Evolutionary conservation across 1,139 yeast genomes (phyloP), one percentile per base, ranked within the genome.

Genomic region (Insectozyma bohioensis): DNA sequence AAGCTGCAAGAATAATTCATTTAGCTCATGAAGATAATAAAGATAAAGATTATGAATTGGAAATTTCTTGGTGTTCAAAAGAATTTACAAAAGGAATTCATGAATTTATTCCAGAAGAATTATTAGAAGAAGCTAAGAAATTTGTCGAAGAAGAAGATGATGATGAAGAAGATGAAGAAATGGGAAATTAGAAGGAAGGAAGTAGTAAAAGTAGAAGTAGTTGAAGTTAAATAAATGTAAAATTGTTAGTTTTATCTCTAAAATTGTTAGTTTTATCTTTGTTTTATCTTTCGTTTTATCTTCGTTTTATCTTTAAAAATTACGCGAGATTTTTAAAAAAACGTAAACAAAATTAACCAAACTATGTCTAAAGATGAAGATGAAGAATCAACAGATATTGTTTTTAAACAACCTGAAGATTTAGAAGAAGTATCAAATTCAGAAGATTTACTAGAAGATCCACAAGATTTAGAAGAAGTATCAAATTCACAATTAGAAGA

Each of bases 11-110:
- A 57, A 88, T 94, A 56, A 85, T 94, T 51, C 85, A 86, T 54
- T 71, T 84, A 47, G 97, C 97, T 2, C 98, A 94, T 54, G 98
- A 94, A 62, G 98, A 94, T 54, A 87, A 88, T 60, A 94, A 92
- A 63, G 98, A 92, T 58, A 92, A 92, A 62, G 97, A 90, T 42
- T 92, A 88, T 56, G 98, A 94, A 63, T 73, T 94, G 47, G 99
- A 94, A 56, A 74, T 94, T 52, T 78, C 95, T 45, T 92, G 98
- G 97, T 52, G 60, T 24, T 80, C 94, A 27, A 55, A 58, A 26
- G 72, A 77, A 25, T 94, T 83, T 51, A 90, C 97, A 7, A 72
- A 72, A 6, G 94, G 97, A n/a, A 59, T 67, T 43, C 97, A 92
- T 56, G 77, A 80, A 53, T 75, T 76, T 47, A 85, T 92, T 25